phyloP scores from a whole-genome alignment of 805 yeast genomes.

The Sugiyamaella marilandica region DNA sequence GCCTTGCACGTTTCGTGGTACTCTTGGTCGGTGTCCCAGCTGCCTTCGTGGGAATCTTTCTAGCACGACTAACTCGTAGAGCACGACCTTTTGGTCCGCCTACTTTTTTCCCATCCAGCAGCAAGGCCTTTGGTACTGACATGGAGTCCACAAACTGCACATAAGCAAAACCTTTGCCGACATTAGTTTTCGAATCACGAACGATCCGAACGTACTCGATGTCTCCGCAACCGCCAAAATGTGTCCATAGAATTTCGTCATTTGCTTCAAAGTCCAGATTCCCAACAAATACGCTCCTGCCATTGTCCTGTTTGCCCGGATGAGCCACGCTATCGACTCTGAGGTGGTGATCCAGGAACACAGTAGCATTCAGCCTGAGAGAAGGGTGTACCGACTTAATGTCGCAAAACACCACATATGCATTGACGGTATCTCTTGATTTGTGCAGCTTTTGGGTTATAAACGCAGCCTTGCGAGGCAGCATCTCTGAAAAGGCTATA shows the following conservation, averaged over 20 bases:
- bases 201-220: slow-evolving; percentile 87
- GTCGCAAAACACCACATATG: slow-evolving; percentile 71
- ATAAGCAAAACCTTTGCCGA: slow-evolving; percentile 97
- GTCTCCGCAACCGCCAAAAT: slow-evolving; percentile 61
- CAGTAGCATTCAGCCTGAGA: slow-evolving; percentile 54
- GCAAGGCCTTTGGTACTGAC: slow-evolving; percentile 74
- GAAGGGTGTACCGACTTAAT: slow-evolving; percentile 45
- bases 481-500: slow-evolving; percentile 77
- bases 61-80: slow-evolving; percentile 73
- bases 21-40: slow-evolving; percentile 10
- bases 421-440: slow-evolving; percentile 75
- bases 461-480: slow-evolving; percentile 90
- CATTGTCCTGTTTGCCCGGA: slow-evolving; percentile 80
- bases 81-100: slow-evolving; percentile 43
- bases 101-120: slow-evolving; percentile 66
- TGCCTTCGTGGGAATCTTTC: slow-evolving; percentile 31
- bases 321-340: slow-evolving; percentile 92
- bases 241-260: slow-evolving; percentile 85
- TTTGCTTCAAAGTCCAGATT: slow-evolving; percentile 88
- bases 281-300: slow-evolving; percentile 84
- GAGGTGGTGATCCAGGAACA: slow-evolving; percentile 69
- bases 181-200: slow-evolving; percentile 87
- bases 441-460: slow-evolving; percentile 72
- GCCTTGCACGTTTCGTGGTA: slow-evolving; percentile 29
- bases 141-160: slow-evolving; percentile 70